Evolutionary conservation across 164 flowering plant genomes (phyloP).

Genomic region (Nymphaea colorata): DNA sequence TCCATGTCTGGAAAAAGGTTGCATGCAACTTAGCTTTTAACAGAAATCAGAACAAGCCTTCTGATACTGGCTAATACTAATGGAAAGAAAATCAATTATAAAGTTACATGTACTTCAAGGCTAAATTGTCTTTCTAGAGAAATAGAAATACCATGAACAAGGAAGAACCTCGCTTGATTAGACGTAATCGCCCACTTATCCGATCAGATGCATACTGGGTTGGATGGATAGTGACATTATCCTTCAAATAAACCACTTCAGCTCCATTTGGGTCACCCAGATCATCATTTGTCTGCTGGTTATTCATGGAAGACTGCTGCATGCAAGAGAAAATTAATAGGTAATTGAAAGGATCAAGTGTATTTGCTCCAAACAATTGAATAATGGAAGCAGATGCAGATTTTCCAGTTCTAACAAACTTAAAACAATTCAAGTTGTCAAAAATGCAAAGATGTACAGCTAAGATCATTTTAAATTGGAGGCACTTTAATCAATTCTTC

Average conservation of each 20-base stretch:
- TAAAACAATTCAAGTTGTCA: too few species aligned
- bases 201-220: slow-evolving; percentile 85
- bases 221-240: slow-evolving; percentile 94
- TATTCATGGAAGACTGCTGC: too few species aligned
- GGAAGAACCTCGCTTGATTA: slow-evolving; percentile 66
- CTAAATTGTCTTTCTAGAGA: neutral
- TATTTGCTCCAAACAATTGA: too few species aligned
- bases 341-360: too few species aligned
- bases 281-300: slow-evolving; percentile 16
- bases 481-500: too few species aligned
- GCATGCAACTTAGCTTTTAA: neutral
- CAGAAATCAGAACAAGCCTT: neutral
- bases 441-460: too few species aligned
- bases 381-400: too few species aligned
- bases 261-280: slow-evolving; percentile 48
- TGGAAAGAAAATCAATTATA: neutral
- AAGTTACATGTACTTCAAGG: neutral
- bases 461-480: too few species aligned
- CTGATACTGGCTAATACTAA: neutral
- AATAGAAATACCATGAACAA: slow-evolving; percentile 52
- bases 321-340: too few species aligned
- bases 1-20: slow-evolving; percentile 59
- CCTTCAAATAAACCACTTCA: slow-evolving; percentile 68
- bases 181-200: slow-evolving; percentile 81
- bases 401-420: too few species aligned